Conservation (phyloP, 495 filamentous ascomycete species). For the Talaromyces wortmannii region DNA sequence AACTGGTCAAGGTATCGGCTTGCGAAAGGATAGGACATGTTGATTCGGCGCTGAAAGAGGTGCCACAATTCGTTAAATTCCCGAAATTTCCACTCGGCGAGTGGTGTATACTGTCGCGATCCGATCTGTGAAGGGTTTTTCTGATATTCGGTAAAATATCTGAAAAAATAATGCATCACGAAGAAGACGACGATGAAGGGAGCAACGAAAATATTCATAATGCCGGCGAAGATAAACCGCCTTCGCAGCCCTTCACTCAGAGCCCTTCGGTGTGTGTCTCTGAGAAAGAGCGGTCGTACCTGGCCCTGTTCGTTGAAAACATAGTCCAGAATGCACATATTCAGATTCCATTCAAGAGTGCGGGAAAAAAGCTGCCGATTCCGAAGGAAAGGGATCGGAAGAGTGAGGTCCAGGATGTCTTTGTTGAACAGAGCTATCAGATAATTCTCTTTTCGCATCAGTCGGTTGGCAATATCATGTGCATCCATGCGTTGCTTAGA, state of each 20-base stretch:
- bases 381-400: slow-evolving; percentile 77
- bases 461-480: slow-evolving; percentile 90
- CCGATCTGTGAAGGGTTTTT: slow-evolving; percentile 80
- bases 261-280: slow-evolving; percentile 68
- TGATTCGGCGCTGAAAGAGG: slow-evolving; percentile 78
- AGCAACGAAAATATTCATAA: slow-evolving; percentile 80
- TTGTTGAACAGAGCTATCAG: slow-evolving; percentile 96
- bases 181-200: slow-evolving; percentile 81
- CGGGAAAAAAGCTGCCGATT: slow-evolving; percentile 73
- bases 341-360: slow-evolving; percentile 82
- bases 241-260: slow-evolving; percentile 69
- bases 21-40: slow-evolving; percentile 93
- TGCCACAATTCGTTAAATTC: slow-evolving; percentile 97
- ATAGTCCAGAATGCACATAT: slow-evolving; percentile 83
- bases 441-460: slow-evolving; percentile 97
- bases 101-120: slow-evolving; percentile 80
- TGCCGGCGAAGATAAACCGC: slow-evolving; percentile 72
- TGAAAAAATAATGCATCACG: slow-evolving; percentile 81
- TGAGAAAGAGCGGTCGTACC: slow-evolving; percentile 74
- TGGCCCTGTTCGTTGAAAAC: slow-evolving; percentile 86
- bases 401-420: slow-evolving; percentile 79
- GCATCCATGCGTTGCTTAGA: slow-evolving; percentile 96
- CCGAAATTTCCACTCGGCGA: slow-evolving; percentile 96
- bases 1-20: slow-evolving; percentile 92
- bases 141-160: slow-evolving; percentile 92